phyloP scores from a whole-genome alignment of 108 stramenopile genomes.

The Seminavis robusta region DNA sequence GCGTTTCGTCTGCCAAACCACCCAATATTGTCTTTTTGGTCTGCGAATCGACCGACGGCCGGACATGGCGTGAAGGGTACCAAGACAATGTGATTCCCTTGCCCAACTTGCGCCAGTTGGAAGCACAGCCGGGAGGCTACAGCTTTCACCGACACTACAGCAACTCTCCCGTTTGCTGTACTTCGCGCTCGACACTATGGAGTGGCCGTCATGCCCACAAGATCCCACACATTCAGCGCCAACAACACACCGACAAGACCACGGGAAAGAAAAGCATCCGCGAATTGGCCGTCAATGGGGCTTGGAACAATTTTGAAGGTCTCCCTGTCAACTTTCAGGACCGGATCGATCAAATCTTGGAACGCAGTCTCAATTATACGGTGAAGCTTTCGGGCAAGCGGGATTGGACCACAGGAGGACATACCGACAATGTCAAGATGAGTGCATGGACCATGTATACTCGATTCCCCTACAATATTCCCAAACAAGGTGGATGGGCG shows the following conservation, averaged over 20 bases:
- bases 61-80: conserved; percentile 21
- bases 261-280: neutral
- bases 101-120: conserved; percentile 13
- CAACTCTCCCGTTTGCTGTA: conserved; percentile 30
- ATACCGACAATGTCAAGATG: conserved; percentile 8
- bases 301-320: conserved; percentile 34
- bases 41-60: conserved; percentile 22
- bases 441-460: conserved; percentile 18
- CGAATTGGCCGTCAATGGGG: conserved; percentile 6
- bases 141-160: conserved; percentile 17
- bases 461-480: conserved; percentile 15
- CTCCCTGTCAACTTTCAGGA: conserved; percentile 9
- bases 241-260: neutral
- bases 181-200: conserved; percentile 21
- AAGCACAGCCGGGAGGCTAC: neutral
- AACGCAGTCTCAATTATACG: conserved; percentile 1
- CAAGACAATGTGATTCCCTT: conserved; percentile 21
- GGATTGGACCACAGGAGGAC: conserved; percentile 17
- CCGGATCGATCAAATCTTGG: conserved; percentile 12
- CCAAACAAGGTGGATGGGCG: conserved; percentile 5
- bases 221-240: conserved; percentile 18
- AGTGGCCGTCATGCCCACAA: conserved; percentile 31
- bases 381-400: conserved; percentile 7
- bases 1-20: no score
- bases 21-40: conserved; percentile 28